Percentiles rank a stretch among this genome's conserved stretches.
These are phyloP conservation scores for Sarocladium brachiariae DNA, from an alignment of 2,329 filamentous ascomycete species.

Conservation along the genomic window DNA sequence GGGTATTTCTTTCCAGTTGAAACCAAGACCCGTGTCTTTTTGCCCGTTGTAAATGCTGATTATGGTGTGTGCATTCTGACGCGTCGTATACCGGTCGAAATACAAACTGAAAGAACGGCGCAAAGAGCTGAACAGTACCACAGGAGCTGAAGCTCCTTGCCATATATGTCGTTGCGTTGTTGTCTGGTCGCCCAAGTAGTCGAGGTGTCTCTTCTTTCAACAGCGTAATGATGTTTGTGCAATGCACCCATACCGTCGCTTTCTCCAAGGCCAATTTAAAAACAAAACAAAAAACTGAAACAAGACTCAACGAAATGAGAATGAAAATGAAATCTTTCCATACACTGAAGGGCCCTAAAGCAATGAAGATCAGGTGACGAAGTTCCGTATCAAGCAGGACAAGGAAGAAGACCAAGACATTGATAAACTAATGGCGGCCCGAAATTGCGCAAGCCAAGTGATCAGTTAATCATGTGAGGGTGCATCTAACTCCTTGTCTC, in stretches of 20 bases:
- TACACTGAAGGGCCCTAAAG: no score
- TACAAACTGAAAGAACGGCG: neutral
- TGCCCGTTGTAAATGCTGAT: slow-evolving; percentile 8
- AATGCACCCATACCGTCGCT: neutral
- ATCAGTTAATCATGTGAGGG: no score
- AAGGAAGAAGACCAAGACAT: slow-evolving; percentile 8
- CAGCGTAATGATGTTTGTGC: neutral
- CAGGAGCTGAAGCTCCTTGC: neutral
- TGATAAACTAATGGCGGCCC: no score
- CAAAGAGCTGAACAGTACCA: neutral
- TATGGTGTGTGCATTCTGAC: neutral
- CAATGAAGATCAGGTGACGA: no score
- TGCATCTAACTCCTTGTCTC: no score
- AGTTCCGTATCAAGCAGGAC: slow-evolving; percentile 5
- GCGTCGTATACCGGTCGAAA: neutral
- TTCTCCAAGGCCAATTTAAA: neutral
- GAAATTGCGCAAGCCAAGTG: no score
- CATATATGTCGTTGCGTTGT: neutral
- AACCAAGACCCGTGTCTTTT: slow-evolving; percentile 5
- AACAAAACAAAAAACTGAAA: neutral
- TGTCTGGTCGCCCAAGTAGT: neutral
- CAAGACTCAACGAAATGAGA: no score
- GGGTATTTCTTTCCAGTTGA: slow-evolving; percentile 9
- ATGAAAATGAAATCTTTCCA: neutral
- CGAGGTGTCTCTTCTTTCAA: neutral